A percentile compares a stretch with the other conserved stretches of the same genome.
Evolutionary conservation across 805 yeast genomes (phyloP).

Genomic region (Barnettozyma botsteinii): DNA sequence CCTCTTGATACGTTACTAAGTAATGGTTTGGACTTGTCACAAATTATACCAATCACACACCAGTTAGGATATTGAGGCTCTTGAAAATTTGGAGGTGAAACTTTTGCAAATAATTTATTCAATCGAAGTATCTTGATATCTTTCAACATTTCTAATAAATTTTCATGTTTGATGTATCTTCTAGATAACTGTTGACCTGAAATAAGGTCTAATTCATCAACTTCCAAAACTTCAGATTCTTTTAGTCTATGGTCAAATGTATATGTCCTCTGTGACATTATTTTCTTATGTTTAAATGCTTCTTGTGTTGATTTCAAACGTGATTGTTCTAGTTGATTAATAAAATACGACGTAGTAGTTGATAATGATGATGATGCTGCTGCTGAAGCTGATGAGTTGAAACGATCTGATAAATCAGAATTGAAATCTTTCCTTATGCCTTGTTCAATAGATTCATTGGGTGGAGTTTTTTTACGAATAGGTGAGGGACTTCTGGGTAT

Average conservation of each 20-base stretch:
- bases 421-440: too few species aligned
- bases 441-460: too few species aligned
- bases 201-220: conserved; percentile 37
- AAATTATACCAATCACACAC: conserved; percentile 70
- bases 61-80: conserved; percentile 74
- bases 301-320: conserved; percentile 23
- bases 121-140: conserved; percentile 53
- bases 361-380: too few species aligned
- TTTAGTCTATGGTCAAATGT: conserved; percentile 32
- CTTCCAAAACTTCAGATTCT: conserved; percentile 12
- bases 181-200: conserved; percentile 39
- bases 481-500: neutral
- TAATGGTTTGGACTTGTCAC: conserved; percentile 49
- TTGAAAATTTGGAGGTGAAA: conserved; percentile 59
- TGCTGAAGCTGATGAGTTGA: too few species aligned
- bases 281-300: conserved; percentile 18
- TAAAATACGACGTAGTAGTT: conserved; percentile 29
- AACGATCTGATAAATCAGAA: too few species aligned
- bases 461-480: too few species aligned
- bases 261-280: conserved; percentile 33
- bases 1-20: conserved; percentile 30
- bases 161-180: conserved; percentile 39
- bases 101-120: conserved; percentile 55
- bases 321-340: conserved; percentile 25
- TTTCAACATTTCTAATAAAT: conserved; percentile 34